phyloP scores from a whole-genome alignment of 805 yeast species.

The Monosporozyma unispora region DNA sequence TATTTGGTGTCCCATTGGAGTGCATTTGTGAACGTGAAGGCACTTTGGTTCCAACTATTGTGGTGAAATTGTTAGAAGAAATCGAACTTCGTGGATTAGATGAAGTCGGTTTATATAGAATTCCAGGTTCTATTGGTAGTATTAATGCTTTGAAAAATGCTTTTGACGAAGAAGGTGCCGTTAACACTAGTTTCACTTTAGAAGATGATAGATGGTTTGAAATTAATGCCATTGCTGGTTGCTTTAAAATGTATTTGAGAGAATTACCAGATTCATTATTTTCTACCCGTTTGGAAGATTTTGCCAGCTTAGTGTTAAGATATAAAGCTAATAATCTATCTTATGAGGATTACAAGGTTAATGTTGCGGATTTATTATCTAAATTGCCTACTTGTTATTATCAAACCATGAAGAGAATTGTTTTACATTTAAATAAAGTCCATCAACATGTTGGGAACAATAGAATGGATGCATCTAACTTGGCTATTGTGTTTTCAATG shows the following conservation, averaged over 20 bases:
- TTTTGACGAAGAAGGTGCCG: slow-evolving; percentile 40
- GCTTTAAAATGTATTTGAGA: slow-evolving; percentile 73
- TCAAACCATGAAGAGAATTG: slow-evolving; percentile 55
- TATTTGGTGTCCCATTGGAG: slow-evolving; percentile 81
- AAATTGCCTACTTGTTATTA: slow-evolving; percentile 59
- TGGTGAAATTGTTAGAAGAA: slow-evolving; percentile 56
- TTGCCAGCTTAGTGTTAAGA: slow-evolving; percentile 33
- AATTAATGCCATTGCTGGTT: slow-evolving; percentile 79
- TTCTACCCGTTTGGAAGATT: slow-evolving; percentile 52
- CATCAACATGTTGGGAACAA: slow-evolving; percentile 58
- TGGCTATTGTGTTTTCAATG: slow-evolving; percentile 82
- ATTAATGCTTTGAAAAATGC: slow-evolving; percentile 45
- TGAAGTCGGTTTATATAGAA: slow-evolving; percentile 84
- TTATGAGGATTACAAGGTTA: slow-evolving; percentile 19
- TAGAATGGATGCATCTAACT: slow-evolving; percentile 80
- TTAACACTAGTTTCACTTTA: slow-evolving; percentile 36
- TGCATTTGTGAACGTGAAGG: slow-evolving; percentile 68
- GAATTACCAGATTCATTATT: slow-evolving; percentile 82
- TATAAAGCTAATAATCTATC: slow-evolving; percentile 16
- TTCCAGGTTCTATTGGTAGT: slow-evolving; percentile 54
- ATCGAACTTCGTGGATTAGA: slow-evolving; percentile 83
- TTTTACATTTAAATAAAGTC: slow-evolving; percentile 61
- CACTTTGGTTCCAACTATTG: slow-evolving; percentile 52
- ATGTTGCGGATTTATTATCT: slow-evolving; percentile 27
- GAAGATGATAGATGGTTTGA: slow-evolving; percentile 60